Conservation (phyloP, 2,329 filamentous ascomycete genomes). For the Nemania sp. region DNA sequence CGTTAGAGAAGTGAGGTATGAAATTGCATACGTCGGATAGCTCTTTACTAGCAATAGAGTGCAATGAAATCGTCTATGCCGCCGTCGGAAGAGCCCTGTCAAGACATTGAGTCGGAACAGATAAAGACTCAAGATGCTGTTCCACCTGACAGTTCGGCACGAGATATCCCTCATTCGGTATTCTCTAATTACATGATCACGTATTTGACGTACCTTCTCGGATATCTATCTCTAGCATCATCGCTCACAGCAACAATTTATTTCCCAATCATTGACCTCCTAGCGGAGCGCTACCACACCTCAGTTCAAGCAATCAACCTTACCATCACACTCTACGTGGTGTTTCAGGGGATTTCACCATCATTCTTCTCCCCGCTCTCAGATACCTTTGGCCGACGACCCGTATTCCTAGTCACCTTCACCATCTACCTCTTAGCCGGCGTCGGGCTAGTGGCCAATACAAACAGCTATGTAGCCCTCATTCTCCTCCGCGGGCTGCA, state of each 20-base stretch:
- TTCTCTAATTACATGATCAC: conserved; percentile 10
- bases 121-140: not conserved
- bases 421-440: conserved; percentile 62
- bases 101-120: not conserved
- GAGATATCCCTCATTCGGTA: conserved; percentile 11
- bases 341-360: conserved; percentile 60
- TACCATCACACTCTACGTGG: conserved; percentile 56
- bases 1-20: not conserved
- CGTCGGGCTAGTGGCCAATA: conserved; percentile 56
- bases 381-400: conserved; percentile 53
- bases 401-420: conserved; percentile 56
- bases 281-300: conserved; percentile 42
- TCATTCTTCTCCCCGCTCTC: conserved; percentile 46
- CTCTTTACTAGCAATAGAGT: not conserved
- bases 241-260: conserved; percentile 41
- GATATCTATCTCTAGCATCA: conserved; percentile 26
- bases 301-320: conserved; percentile 51
- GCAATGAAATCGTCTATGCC: not conserved
- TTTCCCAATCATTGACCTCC: conserved; percentile 45
- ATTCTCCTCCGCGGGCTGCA: conserved; percentile 32
- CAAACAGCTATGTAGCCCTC: conserved; percentile 29
- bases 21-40: not conserved
- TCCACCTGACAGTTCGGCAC: not conserved
- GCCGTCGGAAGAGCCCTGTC: not conserved
- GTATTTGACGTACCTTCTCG: conserved; percentile 24